Evolutionary conservation across 768 basidiomycete genomes (phyloP).

Genomic region (Lepiota venenata): DNA sequence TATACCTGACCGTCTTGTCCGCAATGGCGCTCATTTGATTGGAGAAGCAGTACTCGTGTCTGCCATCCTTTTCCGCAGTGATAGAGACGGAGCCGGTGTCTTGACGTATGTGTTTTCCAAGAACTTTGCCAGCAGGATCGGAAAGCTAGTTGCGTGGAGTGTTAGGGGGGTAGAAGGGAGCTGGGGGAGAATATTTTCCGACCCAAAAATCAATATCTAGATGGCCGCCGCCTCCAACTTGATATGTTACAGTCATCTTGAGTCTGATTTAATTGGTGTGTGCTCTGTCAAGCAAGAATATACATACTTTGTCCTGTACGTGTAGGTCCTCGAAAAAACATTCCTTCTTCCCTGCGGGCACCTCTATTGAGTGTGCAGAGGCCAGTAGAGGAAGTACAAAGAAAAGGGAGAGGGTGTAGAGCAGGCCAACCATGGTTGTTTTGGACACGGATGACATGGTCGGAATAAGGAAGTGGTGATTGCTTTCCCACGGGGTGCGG

Average conservation of each 20-base stretch:
- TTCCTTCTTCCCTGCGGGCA: conserved; percentile 80
- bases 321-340: conserved; percentile 97
- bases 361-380: conserved; percentile 67
- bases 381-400: conserved; percentile 37
- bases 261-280: conserved; percentile 7
- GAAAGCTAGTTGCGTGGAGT: conserved; percentile 52
- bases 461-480: conserved; percentile 2
- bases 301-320: conserved; percentile 76
- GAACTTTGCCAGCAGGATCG: conserved; percentile 64
- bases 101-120: conserved; percentile 81
- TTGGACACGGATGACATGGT: conserved; percentile 11
- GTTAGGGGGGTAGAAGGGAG: conserved; percentile 6
- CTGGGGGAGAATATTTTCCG: conserved; percentile 14
- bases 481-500: conserved; percentile 8
- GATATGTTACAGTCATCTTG: conserved; percentile 99
- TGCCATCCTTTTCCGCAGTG: conserved; percentile 83
- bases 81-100: conserved; percentile 87
- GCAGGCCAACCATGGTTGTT: conserved; percentile 4
- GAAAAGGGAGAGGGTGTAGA: conserved; percentile 25
- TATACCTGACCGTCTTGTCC: conserved; percentile 91
- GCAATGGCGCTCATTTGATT: conserved; percentile 98
- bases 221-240: conserved; percentile 96
- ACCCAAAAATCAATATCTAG: conserved; percentile 99
- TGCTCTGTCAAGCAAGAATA: neutral
- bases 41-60: conserved; percentile 96